Evolutionary conservation across 768 basidiomycete species (phyloP).

Genomic region (Chiua virens): DNA sequence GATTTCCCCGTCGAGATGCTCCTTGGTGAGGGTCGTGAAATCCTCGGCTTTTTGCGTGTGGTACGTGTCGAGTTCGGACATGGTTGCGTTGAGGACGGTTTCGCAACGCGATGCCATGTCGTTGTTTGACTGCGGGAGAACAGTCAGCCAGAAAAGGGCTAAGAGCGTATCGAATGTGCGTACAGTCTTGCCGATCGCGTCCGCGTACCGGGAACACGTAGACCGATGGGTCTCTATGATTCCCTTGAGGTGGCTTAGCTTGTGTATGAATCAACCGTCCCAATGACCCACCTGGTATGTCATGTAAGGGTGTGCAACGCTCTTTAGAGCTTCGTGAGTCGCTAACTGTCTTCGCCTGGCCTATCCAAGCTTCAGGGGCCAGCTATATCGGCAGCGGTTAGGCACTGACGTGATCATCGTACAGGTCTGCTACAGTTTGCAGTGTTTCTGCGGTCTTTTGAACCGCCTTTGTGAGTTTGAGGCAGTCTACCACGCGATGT

Average conservation of each 20-base stretch:
- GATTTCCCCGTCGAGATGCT: conserved; percentile 80
- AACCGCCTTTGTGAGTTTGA: conserved; percentile 75
- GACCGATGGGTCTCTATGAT: conserved; percentile 74
- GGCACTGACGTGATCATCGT: conserved; percentile 69
- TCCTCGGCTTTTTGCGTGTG: conserved; percentile 75
- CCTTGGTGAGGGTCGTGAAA: conserved; percentile 54
- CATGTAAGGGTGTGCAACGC: conserved; percentile 71
- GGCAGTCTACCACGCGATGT: conserved; percentile 52
- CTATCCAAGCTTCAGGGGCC: conserved; percentile 37
- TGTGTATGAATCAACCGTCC: not conserved
- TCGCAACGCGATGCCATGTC: conserved; percentile 76
- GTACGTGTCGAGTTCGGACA: conserved; percentile 85
- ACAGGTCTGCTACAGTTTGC: conserved; percentile 73
- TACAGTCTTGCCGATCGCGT: conserved; percentile 41
- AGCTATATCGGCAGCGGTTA: not conserved
- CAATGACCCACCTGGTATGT: conserved; percentile 57
- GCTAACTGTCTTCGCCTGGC: conserved; percentile 70
- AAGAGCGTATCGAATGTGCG: not conserved
- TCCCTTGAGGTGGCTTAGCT: conserved; percentile 41
- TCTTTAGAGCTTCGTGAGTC: conserved; percentile 75
- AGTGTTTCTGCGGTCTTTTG: conserved; percentile 74
- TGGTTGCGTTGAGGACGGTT: conserved; percentile 83
- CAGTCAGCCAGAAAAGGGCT: conserved; percentile 1
- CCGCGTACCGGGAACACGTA: conserved; percentile 63
- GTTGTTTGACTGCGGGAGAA: conserved; percentile 49